Evolutionary conservation across 495 filamentous ascomycete genomes (phyloP).

Genomic region (Xylaria sp.): DNA sequence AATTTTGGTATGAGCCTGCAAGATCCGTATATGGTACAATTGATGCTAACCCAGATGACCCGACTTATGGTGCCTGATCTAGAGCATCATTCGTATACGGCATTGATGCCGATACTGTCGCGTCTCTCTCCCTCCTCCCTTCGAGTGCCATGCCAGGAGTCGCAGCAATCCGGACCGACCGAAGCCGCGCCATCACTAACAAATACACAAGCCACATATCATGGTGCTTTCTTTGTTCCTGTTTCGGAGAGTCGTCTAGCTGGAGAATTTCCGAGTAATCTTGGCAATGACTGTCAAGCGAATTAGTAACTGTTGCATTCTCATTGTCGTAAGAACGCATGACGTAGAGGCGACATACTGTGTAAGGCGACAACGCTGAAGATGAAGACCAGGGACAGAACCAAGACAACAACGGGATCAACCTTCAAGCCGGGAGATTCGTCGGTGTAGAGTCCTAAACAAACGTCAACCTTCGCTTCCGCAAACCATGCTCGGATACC

Average conservation of each 20-base stretch:
- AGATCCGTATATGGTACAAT: constrained; percentile 26
- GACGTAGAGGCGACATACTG: constrained; percentile 65
- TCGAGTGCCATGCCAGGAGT: constrained; percentile 5
- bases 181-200: constrained; percentile 35
- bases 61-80: neutral
- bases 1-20: constrained; percentile 23
- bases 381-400: constrained; percentile 94
- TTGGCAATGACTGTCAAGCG: constrained; percentile 85
- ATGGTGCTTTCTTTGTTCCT: constrained; percentile 22
- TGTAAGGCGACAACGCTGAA: constrained; percentile 97
- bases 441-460: constrained; percentile 89
- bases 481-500: neutral
- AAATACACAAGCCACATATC: constrained; percentile 6
- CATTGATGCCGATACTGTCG: constrained; percentile 15
- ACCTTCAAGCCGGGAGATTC: constrained; percentile 96
- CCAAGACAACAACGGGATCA: constrained; percentile 94
- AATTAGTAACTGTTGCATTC: constrained; percentile 30
- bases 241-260: constrained; percentile 45
- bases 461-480: constrained; percentile 18
- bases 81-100: constrained; percentile 14
- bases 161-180: constrained; percentile 31
- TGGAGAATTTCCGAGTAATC: constrained; percentile 89
- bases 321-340: neutral
- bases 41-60: neutral
- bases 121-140: neutral